Evolutionary conservation across 768 basidiomycete genomes (phyloP), one percentile per base, ranked within the genome.

Genomic region (Leccinum rimulosum): DNA sequence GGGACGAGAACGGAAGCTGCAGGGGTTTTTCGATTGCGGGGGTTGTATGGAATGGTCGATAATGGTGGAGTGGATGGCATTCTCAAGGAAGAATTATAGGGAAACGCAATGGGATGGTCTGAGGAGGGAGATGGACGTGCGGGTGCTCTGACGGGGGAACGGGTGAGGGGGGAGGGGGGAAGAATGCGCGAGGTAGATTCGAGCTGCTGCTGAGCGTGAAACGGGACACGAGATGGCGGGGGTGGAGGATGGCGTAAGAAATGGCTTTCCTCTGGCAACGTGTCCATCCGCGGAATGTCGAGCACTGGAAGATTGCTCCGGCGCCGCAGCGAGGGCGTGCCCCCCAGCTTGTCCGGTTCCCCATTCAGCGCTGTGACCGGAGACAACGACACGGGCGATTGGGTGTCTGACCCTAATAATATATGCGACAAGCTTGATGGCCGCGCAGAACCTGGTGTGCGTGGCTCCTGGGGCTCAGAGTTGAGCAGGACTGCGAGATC

Each of bases 401-500:
- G 67, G 15, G 54, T 55, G 31, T 75, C 73, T 27, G 68, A 63
- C 8, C 66, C 70, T 33, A 72, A 67, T 6, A 79, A 64, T 22
- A 79, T 65, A 61, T 79, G 78, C 1, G 78, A 76, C 60, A 79
- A 64, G 49, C 78, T 78, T 36, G 84, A 82, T 43, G 81, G 73
- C 10, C 69, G 70, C 47, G 76, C 73, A 45, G 75, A 73, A 61
- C 56, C 68, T 64, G 69, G 65, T 62, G 76, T 66, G 66, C 75
- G 59, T 64, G 73, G 74, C 22, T 75, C 73, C 50, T 70, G 74
- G n/a, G 81, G 72, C 61, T 82, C 81, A 61, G 82, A 79, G 75
- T 91, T 91, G 73, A 91, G 84, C 27, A 92, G 80, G 47, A 87
- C 83, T 43, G 89, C 81, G n/a, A 92, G 80, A 74, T 87, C 86